A percentile compares a stretch with the other conserved stretches of the same genome.
Evolutionary conservation across 768 basidiomycete species (phyloP).

Genomic region (Tulasnella sp.): DNA sequence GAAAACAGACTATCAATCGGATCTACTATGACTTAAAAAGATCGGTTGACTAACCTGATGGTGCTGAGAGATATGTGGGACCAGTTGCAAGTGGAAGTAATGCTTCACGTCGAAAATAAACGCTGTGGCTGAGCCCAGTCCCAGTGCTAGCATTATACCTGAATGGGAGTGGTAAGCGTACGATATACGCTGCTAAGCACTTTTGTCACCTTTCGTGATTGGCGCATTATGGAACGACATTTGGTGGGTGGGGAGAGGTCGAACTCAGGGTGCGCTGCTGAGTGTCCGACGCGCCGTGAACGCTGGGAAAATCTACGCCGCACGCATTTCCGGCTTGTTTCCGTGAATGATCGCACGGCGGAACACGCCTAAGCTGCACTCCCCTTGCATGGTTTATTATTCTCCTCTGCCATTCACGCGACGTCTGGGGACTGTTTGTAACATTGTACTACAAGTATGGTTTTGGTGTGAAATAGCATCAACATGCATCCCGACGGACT

Average conservation of each 20-base stretch:
- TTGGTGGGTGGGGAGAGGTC: neutral
- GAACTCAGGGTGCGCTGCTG: too few species aligned
- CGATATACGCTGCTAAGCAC: slow-evolving; percentile 4
- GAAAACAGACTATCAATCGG: slow-evolving; percentile 28
- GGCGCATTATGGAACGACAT: slow-evolving; percentile 40
- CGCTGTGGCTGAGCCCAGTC: slow-evolving; percentile 55
- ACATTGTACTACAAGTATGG: too few species aligned
- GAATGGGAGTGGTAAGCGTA: neutral
- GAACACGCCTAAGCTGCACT: too few species aligned
- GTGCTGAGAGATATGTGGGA: slow-evolving; percentile 80
- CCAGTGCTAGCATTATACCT: slow-evolving; percentile 70
- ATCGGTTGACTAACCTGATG: slow-evolving; percentile 50
- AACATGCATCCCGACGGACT: too few species aligned
- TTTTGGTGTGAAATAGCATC: too few species aligned
- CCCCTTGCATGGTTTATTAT: too few species aligned
- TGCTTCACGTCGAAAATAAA: slow-evolving; percentile 81
- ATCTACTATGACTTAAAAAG: slow-evolving; percentile 1
- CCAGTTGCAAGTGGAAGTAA: slow-evolving; percentile 78
- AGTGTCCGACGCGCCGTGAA: too few species aligned
- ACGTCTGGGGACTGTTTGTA: too few species aligned
- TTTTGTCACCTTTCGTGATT: slow-evolving; percentile 56
- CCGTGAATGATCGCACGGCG: too few species aligned
- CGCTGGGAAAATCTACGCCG: too few species aligned
- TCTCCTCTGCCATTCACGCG: too few species aligned
- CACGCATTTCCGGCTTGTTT: too few species aligned